Evolutionary conservation across 2,329 filamentous ascomycete species (phyloP).

Genomic region (Rhinocladiella mackenziei): DNA sequence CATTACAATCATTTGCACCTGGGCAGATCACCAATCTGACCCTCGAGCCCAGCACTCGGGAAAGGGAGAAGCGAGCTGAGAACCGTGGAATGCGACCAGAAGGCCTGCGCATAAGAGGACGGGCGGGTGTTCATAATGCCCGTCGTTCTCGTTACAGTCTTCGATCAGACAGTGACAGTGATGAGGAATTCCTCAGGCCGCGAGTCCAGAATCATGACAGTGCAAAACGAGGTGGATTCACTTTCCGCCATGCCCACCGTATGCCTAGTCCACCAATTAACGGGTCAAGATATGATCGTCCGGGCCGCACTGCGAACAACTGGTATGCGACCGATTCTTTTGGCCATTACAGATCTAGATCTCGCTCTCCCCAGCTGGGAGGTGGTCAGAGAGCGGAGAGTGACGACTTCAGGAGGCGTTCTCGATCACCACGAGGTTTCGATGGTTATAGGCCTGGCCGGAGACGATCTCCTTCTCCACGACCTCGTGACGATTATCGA

Average conservation of each 20-base stretch:
- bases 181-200: constrained; percentile 32
- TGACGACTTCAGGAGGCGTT: constrained; percentile 6
- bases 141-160: constrained; percentile 3
- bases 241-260: constrained; percentile 10
- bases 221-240: constrained; percentile 9
- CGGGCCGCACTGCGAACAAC: constrained; percentile 9
- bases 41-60: constrained; percentile 24
- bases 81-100: constrained; percentile 26
- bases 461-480: constrained; percentile 6
- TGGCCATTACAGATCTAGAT: constrained; percentile 19
- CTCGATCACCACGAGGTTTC: constrained; percentile 12
- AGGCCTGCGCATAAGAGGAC: constrained; percentile 38
- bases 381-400: constrained; percentile 1
- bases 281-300: not conserved
- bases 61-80: constrained; percentile 26
- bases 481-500: not conserved
- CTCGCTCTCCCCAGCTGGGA: constrained; percentile 1
- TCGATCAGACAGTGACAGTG: constrained; percentile 32
- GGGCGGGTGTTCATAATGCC: constrained; percentile 34
- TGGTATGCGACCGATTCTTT: constrained; percentile 28
- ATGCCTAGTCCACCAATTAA: constrained; percentile 4
- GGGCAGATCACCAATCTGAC: constrained; percentile 40
- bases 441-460: constrained; percentile 11
- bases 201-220: constrained; percentile 16
- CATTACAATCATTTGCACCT: constrained; percentile 37